These are phyloP conservation scores for Tulasnella sp. DNA, from an alignment of 768 basidiomycete genomes.

Conservation along the genomic window DNA sequence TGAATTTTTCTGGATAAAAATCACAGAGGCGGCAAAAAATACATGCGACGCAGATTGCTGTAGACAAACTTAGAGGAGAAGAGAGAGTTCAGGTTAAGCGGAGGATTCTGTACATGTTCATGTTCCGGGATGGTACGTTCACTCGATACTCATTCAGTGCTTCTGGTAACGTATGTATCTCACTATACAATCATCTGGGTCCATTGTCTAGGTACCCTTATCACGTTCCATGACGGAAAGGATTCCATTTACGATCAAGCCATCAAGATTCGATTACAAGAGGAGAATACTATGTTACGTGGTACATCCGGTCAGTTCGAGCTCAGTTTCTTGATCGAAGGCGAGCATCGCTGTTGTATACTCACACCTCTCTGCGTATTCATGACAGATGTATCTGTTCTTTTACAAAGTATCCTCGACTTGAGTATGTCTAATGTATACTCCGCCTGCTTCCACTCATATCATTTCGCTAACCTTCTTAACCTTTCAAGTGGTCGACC, in stretches of 20 bases:
- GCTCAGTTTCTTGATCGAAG: no score
- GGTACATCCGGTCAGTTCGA: slow-evolving; percentile 36
- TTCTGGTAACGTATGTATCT: background rate
- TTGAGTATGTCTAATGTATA: slow-evolving; percentile 26
- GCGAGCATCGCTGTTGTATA: no score
- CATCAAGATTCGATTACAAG: slow-evolving; percentile 46
- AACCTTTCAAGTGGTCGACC: slow-evolving; percentile 19
- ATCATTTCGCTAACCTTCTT: background rate
- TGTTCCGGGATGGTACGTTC: slow-evolving; percentile 48
- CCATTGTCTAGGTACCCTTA: slow-evolving; percentile 11
- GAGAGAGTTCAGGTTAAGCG: slow-evolving; percentile 51
- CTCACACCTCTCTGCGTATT: no score
- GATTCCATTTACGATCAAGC: slow-evolving; percentile 33
- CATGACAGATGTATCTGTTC: slow-evolving; percentile 54
- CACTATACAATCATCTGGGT: background rate
- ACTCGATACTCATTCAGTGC: slow-evolving; percentile 7
- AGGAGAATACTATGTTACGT: slow-evolving; percentile 49
- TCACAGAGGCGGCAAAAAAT: background rate
- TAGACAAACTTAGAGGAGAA: slow-evolving; percentile 37
- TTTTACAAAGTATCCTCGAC: slow-evolving; percentile 62
- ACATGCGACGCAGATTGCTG: background rate
- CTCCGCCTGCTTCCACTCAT: background rate
- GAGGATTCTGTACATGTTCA: slow-evolving; percentile 57
- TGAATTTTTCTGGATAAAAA: no score
- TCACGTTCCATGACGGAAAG: slow-evolving; percentile 17